These are phyloP conservation scores for Candida hispaniensis DNA, from an alignment of 805 yeast species.

Conservation along the genomic window DNA sequence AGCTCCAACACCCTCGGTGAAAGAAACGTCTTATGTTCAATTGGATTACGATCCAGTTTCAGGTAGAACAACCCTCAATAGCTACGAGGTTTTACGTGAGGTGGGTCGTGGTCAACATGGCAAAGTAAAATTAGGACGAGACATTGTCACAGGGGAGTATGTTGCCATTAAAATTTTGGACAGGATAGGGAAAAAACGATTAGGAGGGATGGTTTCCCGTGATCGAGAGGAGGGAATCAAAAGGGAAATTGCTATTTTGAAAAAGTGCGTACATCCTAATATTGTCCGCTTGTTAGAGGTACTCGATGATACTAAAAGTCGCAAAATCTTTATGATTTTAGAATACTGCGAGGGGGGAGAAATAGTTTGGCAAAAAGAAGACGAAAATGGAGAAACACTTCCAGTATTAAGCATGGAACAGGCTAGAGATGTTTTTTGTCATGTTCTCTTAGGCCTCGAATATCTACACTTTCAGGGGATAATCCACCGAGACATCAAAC, in stretches of 20 bases:
- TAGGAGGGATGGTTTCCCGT: constrained; percentile 35
- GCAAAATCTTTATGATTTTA: constrained; percentile 79
- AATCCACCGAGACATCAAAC: constrained; percentile 91
- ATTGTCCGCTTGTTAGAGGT: constrained; percentile 83
- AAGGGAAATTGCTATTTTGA: constrained; percentile 86
- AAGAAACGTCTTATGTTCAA: constrained; percentile 69
- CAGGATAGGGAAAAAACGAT: constrained; percentile 48
- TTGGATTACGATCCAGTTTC: constrained; percentile 84
- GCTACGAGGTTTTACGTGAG: constrained; percentile 79
- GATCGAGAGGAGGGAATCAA: constrained; percentile 62
- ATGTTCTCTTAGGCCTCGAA: constrained; percentile 79
- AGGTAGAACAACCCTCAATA: constrained; percentile 69
- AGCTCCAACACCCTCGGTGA: constrained; percentile 37
- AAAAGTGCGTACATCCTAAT: constrained; percentile 83
- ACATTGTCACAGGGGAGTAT: constrained; percentile 41
- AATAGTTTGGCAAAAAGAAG: constrained; percentile 34
- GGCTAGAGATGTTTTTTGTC: constrained; percentile 53
- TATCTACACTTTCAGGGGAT: constrained; percentile 81
- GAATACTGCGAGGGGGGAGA: constrained; percentile 90
- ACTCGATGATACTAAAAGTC: constrained; percentile 69
- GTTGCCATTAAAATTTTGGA: constrained; percentile 95
- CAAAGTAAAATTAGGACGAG: constrained; percentile 86
- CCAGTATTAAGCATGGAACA: constrained; percentile 14
- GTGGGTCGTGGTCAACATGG: constrained; percentile 97
- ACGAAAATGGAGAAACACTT: not conserved